Evolutionary conservation across 257 asterid genomes (phyloP), one percentile per base, ranked within the genome.

Genomic region (Scutellaria galericulata): DNA sequence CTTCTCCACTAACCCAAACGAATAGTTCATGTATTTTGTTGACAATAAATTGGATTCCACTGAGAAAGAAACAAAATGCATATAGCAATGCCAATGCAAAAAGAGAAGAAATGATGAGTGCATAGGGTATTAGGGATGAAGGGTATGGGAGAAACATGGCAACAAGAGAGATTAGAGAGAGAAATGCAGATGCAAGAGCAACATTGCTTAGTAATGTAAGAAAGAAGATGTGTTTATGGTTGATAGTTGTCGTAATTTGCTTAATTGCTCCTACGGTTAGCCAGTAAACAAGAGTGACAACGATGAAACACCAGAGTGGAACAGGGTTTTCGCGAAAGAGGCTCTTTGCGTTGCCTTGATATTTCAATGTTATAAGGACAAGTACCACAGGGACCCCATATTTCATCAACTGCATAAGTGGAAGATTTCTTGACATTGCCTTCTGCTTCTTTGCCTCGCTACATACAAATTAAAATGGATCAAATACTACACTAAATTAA

Each of bases 131-230:
- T 11, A n/a, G 5, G 51, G 12, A 3, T 1, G 2, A n/a, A 24
- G 50, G 66, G 8, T 7, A 5, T 11, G 66, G 66, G 2, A 70
- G 46, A 56, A 70, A 45, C 14, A 70, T 37, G 4, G 57, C 56
- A 0, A 42, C 6, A 24, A 70, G 14, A 11, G 66, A 70, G 35
- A 24, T 6, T 46, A 11, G 12, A 10, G 57, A 44, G 48, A 64
- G 66, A 70, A 42, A 6, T 0, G 45, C 45, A 5, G 27, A 20
- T 12, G 56, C 66, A 40, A 41, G 44, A 69, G 74, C 66, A 1
- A 41, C 52, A 53, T 53, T 41, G 4, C 52, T 3, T 4, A 68
- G 6, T 39, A 5, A 22, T 24, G 27, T 24, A 24, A 24, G 27
- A 24, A 24, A 24, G 27, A 24, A 24, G 27, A 24, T 22, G 27